Percentiles rank a stretch among this genome's conserved stretches.
These are phyloP conservation scores for Cucumis melo DNA, from an alignment of 306 rosid genomes.

Conservation along the genomic window DNA sequence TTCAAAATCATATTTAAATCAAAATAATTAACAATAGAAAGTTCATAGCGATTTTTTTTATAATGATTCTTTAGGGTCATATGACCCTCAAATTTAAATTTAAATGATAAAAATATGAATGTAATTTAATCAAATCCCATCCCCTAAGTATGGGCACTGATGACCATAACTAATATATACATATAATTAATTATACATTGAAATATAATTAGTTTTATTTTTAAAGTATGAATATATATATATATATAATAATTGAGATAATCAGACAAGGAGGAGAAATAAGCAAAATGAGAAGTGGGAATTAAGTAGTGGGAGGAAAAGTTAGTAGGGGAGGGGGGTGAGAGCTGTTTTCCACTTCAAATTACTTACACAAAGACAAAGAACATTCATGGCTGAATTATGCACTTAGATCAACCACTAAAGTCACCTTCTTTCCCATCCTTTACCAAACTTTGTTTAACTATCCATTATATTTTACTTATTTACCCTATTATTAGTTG, in stretches of 20 bases:
- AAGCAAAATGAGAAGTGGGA: not conserved
- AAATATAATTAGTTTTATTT: no score
- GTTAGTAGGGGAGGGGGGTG: not conserved
- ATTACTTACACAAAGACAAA: not conserved
- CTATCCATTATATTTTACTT: not conserved
- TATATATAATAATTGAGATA: not conserved
- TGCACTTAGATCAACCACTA: conserved; percentile 4
- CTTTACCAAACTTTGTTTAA: not conserved
- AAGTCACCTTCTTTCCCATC: not conserved
- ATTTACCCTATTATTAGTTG: no score
- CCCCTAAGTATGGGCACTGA: not conserved
- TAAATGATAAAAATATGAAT: not conserved
- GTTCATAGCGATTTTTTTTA: not conserved
- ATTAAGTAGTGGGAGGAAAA: not conserved
- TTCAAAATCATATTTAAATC: not conserved
- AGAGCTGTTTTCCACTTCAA: conserved; percentile 9
- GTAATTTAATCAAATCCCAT: not conserved
- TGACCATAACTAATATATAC: not conserved
- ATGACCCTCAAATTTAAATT: not conserved
- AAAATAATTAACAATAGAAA: not conserved
- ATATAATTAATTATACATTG: no score
- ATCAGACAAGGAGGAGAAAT: not conserved
- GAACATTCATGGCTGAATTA: not conserved
- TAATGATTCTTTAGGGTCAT: not conserved
- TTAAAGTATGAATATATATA: no score